A percentile compares a stretch with the other conserved stretches of the same genome.
Evolutionary conservation across 2,329 filamentous ascomycete genomes (phyloP).

Genomic region (Parastagonospora nodorum): DNA sequence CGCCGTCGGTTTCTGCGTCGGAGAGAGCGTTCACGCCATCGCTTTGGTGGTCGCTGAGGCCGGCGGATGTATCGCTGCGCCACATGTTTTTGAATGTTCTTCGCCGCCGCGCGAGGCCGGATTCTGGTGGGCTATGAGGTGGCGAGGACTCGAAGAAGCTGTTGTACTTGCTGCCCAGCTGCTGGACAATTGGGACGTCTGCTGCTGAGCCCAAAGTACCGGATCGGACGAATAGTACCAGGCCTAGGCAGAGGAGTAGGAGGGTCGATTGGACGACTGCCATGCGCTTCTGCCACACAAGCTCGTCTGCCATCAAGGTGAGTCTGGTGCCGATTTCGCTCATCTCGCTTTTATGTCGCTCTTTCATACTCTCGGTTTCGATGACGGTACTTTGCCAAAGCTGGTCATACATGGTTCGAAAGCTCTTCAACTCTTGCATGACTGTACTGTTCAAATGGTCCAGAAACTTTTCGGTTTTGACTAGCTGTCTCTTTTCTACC

Average conservation of each 20-base stretch:
- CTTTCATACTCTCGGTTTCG: slow-evolving; percentile 85
- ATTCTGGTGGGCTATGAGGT: slow-evolving; percentile 37
- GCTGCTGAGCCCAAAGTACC: slow-evolving; percentile 43
- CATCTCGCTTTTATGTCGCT: slow-evolving; percentile 82
- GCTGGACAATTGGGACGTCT: slow-evolving; percentile 53
- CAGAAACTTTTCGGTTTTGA: slow-evolving; percentile 82
- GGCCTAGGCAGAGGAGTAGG: slow-evolving; percentile 80
- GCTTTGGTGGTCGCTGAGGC: slow-evolving; percentile 42
- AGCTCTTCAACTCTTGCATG: slow-evolving; percentile 65
- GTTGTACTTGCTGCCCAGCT: slow-evolving; percentile 45
- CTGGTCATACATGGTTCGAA: slow-evolving; percentile 85
- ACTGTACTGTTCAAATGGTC: slow-evolving; percentile 87
- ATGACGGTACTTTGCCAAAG: slow-evolving; percentile 96
- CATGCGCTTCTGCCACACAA: slow-evolving; percentile 84
- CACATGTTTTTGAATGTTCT: slow-evolving; percentile 41
- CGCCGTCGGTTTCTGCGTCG: slow-evolving; percentile 40
- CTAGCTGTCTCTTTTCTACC: slow-evolving; percentile 83
- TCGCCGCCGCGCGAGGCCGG: slow-evolving; percentile 29
- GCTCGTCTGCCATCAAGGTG: slow-evolving; percentile 89
- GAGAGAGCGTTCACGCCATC: slow-evolving; percentile 26
- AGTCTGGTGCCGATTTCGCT: slow-evolving; percentile 79
- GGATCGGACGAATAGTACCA: slow-evolving; percentile 74
- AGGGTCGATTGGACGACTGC: slow-evolving; percentile 89
- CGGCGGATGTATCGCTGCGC: slow-evolving; percentile 40
- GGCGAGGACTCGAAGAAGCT: slow-evolving; percentile 46